Evolutionary conservation across 106 monocot genomes (phyloP), one percentile per base, ranked within the genome.

Genomic region (Dendrobium officinale): DNA sequence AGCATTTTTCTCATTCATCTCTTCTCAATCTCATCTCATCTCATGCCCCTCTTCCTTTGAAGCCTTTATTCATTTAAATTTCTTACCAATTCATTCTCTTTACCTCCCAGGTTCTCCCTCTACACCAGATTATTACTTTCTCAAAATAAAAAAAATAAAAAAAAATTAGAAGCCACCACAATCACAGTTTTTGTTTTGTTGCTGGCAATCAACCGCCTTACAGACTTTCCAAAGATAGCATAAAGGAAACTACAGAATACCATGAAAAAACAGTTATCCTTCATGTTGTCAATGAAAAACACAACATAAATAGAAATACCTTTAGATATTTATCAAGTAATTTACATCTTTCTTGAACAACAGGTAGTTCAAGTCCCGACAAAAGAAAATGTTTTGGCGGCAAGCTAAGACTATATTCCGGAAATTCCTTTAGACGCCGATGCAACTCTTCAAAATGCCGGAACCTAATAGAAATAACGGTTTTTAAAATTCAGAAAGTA

Each of bases 401-500:
- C 83, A 95, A 85, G 75, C 78, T 84, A 56, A 99, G 91, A 88
- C 90, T 92, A 80, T 99, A 95, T 77, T 99, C 91, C 61, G 91
- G 80, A 83, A 91, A 99, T 79, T 95, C 95, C 80, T 95, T 99
- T 44, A 99, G 83, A 72, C 91, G 92, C 51, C 89, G 86, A 85
- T 99, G 98, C 54, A 95, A 81, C 47, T 99, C 98, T 81, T 95
- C 92, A 83, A 99, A 99, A 86, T 99, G 98, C 27, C 98, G 90
- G 81, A 92, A 99, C 85, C 98, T 95, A 80, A 85, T 33, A 81
- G 55, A 83, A 75, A 61, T 6, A 80, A 79, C 43, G 31, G 33
- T 7, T 49, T 79, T 54, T 19, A 83, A 27, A 77, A 82, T 27
- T 13, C 40, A 85, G 9, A 33, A 66, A 75, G 61, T 83, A 51